These are phyloP conservation scores for Talaromyces sp. DNA, from an alignment of 2,329 filamentous ascomycete genomes.

Conservation along the genomic window DNA sequence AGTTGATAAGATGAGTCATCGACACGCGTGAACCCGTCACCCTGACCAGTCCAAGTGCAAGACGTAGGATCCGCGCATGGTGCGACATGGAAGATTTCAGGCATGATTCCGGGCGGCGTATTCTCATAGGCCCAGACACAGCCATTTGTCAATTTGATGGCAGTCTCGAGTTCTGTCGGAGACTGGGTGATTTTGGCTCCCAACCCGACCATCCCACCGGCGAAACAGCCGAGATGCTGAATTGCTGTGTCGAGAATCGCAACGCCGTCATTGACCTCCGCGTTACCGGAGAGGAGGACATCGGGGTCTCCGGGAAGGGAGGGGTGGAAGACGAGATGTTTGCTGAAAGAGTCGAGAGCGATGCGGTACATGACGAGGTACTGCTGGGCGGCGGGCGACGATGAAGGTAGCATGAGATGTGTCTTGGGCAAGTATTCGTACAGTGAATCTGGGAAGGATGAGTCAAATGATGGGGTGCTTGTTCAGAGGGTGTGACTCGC, in stretches of 20 bases:
- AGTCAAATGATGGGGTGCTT: neutral
- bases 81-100: conserved; percentile 46
- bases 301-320: conserved; percentile 43
- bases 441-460: conserved; percentile 40
- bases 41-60: conserved; percentile 39
- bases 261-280: neutral
- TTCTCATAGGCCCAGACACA: conserved; percentile 56
- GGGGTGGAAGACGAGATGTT: neutral
- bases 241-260: conserved; percentile 33
- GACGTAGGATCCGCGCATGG: conserved; percentile 40
- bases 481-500: neutral
- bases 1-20: conserved; percentile 17
- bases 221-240: conserved; percentile 54
- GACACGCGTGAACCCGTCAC: conserved; percentile 2
- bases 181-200: conserved; percentile 51
- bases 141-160: conserved; percentile 51
- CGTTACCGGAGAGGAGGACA: conserved; percentile 44
- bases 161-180: conserved; percentile 49
- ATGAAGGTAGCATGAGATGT: conserved; percentile 26
- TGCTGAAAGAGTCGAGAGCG: conserved; percentile 11
- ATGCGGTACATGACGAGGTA: conserved; percentile 53
- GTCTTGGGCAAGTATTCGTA: conserved; percentile 62
- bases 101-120: conserved; percentile 54
- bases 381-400: neutral
- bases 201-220: conserved; percentile 56